Percentiles rank a stretch among this genome's conserved stretches.
Conservation (phyloP, 1,284 basidiomycete genomes). For the Taiwanofungus camphoratus region DNA sequence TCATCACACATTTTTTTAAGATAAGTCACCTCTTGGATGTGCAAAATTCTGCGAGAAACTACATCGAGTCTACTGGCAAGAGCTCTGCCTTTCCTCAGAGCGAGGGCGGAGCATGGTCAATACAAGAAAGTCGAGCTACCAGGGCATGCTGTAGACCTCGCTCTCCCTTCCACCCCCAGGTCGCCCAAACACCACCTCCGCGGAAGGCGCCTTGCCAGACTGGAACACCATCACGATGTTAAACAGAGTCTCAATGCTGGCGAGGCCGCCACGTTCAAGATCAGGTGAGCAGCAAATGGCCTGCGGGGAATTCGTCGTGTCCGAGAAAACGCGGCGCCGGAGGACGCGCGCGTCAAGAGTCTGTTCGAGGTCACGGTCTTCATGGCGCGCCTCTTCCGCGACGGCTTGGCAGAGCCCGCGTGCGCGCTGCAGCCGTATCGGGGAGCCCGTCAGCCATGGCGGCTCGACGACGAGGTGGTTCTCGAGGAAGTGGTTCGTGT, state of each 20-base stretch:
- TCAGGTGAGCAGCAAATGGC: conserved; percentile 29
- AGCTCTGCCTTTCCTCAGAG: background rate
- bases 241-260: conserved; percentile 28
- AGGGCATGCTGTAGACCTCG: conserved; percentile 23
- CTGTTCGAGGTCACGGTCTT: conserved; percentile 13
- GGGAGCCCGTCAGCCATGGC: conserved; percentile 29
- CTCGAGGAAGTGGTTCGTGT: conserved; percentile 33
- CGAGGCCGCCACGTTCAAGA: conserved; percentile 13
- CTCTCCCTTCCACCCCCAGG: conserved; percentile 24
- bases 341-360: conserved; percentile 20
- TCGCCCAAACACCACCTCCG: conserved; percentile 29
- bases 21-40: too few relatives aligned
- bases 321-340: conserved; percentile 26
- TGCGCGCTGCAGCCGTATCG: conserved; percentile 26
- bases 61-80: background rate
- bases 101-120: background rate
- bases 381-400: conserved; percentile 11
- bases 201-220: conserved; percentile 20
- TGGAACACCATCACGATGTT: conserved; percentile 32
- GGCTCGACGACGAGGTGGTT: conserved; percentile 29
- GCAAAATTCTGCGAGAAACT: conserved; percentile 1
- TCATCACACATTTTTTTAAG: too few relatives aligned
- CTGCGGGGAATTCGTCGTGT: conserved; percentile 26
- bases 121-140: conserved; percentile 14
- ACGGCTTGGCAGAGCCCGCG: conserved; percentile 22